Evolutionary conservation across 2,329 filamentous ascomycete genomes (phyloP), one percentile per base, ranked within the genome.

Genomic region (Aspergillus proliferans): DNA sequence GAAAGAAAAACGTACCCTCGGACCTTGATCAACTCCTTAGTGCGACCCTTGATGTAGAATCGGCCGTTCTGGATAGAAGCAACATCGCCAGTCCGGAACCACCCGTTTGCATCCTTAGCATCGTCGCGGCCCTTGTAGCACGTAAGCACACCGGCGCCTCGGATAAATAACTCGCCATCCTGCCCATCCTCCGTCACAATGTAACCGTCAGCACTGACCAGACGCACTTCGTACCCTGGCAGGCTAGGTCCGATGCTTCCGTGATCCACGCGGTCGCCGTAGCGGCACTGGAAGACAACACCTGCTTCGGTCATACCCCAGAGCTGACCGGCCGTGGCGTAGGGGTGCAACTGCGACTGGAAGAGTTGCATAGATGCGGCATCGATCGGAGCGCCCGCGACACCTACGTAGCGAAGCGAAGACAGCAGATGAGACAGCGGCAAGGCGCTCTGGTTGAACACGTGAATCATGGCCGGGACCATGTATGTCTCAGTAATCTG

Each of bases 271-370:
- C 64, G 59, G 46, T 73, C 64, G 2, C 63, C 60, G 46, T 67
- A 71, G 15, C 61, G 63, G 47, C 65, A 68, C 47, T 72, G 70
- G 58, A 75, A 71, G 2, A 55, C 68, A 56, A 64, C 70, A 48
- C 78, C 78, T 56, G 61, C 69, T 60, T 81, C 79, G 0, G 78
- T 80, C 73, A 80, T 79, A 1, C 79, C 78, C 71, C 75, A 81
- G 34, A 78, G 68, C 50, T 77, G 75, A 8, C 66, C 67, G 12
- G 78, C 67, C 15, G 66, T 64, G 0, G 75, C 73, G 28, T 70
- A 60, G 1, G 55, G 53, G 22, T 69, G 58, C 36, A 80, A 70
- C 19, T 74, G 59, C 5, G 58, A 55, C 30, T 71, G 65, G 52
- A 77, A 65, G 43, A 65, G 59, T n/a, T 64, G 54, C 62, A 76